Evolutionary conservation across 768 basidiomycete genomes (phyloP).

Genomic region (Pulveroboletus frians): DNA sequence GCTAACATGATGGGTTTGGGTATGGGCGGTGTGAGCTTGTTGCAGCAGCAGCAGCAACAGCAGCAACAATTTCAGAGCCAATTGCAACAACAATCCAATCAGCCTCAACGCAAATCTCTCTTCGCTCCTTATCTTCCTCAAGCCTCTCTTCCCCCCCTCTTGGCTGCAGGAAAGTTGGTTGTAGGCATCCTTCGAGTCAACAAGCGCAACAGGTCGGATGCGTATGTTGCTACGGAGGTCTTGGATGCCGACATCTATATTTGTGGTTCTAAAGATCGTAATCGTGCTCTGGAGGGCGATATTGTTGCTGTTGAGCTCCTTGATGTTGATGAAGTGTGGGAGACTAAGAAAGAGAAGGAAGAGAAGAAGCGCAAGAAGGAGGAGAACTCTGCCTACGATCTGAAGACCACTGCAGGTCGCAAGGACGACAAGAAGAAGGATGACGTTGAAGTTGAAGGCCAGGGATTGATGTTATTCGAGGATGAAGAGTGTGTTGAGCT

Average conservation of each 20-base stretch:
- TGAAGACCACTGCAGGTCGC: constrained; percentile 65
- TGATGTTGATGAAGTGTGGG: constrained; percentile 97
- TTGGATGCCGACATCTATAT: constrained; percentile 99
- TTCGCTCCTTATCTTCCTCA: constrained; percentile 99
- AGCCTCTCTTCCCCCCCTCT: constrained; percentile 91
- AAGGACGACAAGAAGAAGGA: constrained; percentile 99
- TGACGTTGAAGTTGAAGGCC: constrained; percentile 98
- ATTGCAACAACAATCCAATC: constrained; percentile 84
- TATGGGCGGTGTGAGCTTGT: constrained; percentile 73
- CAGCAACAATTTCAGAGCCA: constrained; percentile 84
- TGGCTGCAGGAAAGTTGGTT: constrained; percentile 95
- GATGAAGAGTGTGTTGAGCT: constrained; percentile 77
- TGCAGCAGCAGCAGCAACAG: constrained; percentile 85
- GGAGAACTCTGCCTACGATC: constrained; percentile 93
- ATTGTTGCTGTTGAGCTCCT: constrained; percentile 97
- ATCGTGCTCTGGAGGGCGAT: constrained; percentile 96
- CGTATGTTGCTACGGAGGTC: constrained; percentile 97
- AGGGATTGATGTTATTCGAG: constrained; percentile 93
- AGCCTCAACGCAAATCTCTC: constrained; percentile 95
- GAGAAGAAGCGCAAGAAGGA: constrained; percentile 99
- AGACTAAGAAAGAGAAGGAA: constrained; percentile 99
- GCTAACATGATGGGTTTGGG: constrained; percentile 93
- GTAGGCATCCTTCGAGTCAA: constrained; percentile 96
- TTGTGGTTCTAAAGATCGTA: constrained; percentile 97
- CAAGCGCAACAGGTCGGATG: constrained; percentile 97